Evolutionary conservation across 805 yeast genomes (phyloP).

Genomic region (Candida easanensis): DNA sequence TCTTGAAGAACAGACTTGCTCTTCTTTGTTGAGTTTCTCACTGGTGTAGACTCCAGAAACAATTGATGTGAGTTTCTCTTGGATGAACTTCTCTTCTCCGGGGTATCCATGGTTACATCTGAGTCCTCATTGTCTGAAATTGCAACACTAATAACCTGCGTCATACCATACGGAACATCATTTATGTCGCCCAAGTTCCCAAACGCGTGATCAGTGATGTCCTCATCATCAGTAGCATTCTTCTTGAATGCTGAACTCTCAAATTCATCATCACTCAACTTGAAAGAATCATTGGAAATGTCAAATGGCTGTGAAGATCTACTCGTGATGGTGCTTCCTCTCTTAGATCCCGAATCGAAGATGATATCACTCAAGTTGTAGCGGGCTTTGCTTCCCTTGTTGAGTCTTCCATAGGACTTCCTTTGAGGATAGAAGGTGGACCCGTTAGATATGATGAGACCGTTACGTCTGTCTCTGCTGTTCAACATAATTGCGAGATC

Average conservation of each 20-base stretch:
- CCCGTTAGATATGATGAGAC: slow-evolving; percentile 20
- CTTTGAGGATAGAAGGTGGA: slow-evolving; percentile 8
- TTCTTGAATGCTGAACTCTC: slow-evolving; percentile 6
- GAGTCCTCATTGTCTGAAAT: slow-evolving; percentile 27
- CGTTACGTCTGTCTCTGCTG: slow-evolving; percentile 28
- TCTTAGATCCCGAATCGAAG: slow-evolving; percentile 11
- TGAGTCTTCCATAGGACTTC: slow-evolving; percentile 24
- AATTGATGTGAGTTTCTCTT: slow-evolving; percentile 12
- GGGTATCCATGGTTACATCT: slow-evolving; percentile 16
- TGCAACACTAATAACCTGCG: slow-evolving; percentile 23
- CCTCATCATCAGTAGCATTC: background rate
- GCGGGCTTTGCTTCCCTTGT: slow-evolving; percentile 23
- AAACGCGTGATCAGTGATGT: slow-evolving; percentile 4
- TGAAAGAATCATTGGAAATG: slow-evolving; percentile 26
- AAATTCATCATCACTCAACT: slow-evolving; percentile 23
- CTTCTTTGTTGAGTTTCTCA: slow-evolving; percentile 9
- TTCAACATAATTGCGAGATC: slow-evolving; percentile 10
- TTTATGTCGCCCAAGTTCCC: slow-evolving; percentile 15
- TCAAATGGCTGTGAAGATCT: slow-evolving; percentile 17
- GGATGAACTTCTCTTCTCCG: slow-evolving; percentile 10
- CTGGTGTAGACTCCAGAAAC: slow-evolving; percentile 8
- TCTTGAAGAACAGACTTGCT: slow-evolving; percentile 21
- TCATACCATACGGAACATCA: slow-evolving; percentile 21
- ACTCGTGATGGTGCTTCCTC: slow-evolving; percentile 2
- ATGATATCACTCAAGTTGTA: slow-evolving; percentile 26